Percentiles rank a stretch among this genome's conserved stretches.
phyloP scores from a whole-genome alignment of 495 filamentous ascomycete species.

The Cairneyella variabilis region DNA sequence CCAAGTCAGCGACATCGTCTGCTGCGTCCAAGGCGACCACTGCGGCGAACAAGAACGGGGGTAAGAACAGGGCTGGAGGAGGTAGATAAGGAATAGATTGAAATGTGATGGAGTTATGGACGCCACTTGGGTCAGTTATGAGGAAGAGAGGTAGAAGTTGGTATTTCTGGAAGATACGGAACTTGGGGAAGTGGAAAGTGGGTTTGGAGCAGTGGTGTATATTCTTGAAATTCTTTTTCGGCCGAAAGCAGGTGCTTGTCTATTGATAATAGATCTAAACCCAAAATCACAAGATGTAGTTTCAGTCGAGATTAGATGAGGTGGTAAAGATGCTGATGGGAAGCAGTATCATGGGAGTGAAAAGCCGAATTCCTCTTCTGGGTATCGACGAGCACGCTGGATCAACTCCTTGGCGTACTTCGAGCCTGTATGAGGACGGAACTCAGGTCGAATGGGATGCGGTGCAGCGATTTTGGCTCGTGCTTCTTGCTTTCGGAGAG shows the following conservation, averaged over 20 bases:
- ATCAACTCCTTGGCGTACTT: too few relatives aligned
- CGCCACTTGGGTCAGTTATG: neutral
- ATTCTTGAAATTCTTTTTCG: neutral
- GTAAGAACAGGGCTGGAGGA: neutral
- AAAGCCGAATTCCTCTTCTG: too few relatives aligned
- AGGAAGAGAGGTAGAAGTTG: neutral
- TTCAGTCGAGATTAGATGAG: too few relatives aligned
- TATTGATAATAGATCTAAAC: neutral
- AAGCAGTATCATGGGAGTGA: too few relatives aligned
- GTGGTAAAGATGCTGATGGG: too few relatives aligned
- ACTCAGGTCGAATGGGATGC: too few relatives aligned
- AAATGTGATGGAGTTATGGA: neutral
- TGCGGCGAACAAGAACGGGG: neutral
- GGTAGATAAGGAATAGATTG: neutral
- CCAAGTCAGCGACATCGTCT: too few relatives aligned
- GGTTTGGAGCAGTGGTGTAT: neutral
- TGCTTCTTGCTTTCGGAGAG: too few relatives aligned
- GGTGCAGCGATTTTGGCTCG: too few relatives aligned
- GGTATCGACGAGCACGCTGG: neutral
- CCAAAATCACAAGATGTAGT: neutral
- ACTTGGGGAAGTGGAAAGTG: neutral
- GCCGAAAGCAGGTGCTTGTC: neutral
- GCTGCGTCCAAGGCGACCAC: neutral
- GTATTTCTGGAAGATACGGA: conserved; percentile 4
- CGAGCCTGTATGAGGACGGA: too few relatives aligned